These are phyloP conservation scores for Gracilaria caudata DNA, from an alignment of 23 red algal genomes.

Conservation along the genomic window DNA sequence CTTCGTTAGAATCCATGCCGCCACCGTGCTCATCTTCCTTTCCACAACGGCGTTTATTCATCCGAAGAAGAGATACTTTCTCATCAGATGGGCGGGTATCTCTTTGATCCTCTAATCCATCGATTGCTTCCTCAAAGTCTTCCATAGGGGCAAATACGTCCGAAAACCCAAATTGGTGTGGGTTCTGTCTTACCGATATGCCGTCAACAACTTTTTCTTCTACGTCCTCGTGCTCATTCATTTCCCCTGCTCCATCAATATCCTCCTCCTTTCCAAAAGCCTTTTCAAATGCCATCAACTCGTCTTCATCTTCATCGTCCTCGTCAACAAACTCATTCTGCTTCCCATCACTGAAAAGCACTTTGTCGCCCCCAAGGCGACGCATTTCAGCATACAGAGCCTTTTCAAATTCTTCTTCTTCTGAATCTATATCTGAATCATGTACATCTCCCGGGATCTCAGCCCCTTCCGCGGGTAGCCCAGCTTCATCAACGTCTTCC, in stretches of 20 bases:
- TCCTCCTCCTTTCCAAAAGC: conserved; percentile 35
- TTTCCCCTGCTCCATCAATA: background rate
- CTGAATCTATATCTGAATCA: conserved; percentile 47
- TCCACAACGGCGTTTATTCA: background rate
- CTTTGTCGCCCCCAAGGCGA: conserved; percentile 39
- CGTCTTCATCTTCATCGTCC: conserved; percentile 63
- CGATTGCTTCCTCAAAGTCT: conserved; percentile 12
- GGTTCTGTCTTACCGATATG: background rate
- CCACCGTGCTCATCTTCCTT: background rate
- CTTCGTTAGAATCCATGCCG: background rate
- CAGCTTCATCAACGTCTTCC: background rate
- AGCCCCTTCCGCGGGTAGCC: background rate
- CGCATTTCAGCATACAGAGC: conserved; percentile 62
- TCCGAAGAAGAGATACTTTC: background rate
- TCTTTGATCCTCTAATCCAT: background rate
- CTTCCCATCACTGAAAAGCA: conserved; percentile 7
- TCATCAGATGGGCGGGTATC: background rate
- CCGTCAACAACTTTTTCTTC: background rate
- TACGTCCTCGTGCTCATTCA: background rate
- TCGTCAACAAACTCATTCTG: conserved; percentile 14
- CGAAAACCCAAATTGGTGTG: background rate
- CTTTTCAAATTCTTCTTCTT: conserved; percentile 69
- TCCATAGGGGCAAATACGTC: conserved; percentile 9
- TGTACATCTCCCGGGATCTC: background rate
- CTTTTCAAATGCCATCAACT: conserved; percentile 54